Evolutionary conservation across 768 basidiomycete genomes (phyloP), one percentile per base, ranked within the genome.

Genomic region (Gelatoporia subvermispora): DNA sequence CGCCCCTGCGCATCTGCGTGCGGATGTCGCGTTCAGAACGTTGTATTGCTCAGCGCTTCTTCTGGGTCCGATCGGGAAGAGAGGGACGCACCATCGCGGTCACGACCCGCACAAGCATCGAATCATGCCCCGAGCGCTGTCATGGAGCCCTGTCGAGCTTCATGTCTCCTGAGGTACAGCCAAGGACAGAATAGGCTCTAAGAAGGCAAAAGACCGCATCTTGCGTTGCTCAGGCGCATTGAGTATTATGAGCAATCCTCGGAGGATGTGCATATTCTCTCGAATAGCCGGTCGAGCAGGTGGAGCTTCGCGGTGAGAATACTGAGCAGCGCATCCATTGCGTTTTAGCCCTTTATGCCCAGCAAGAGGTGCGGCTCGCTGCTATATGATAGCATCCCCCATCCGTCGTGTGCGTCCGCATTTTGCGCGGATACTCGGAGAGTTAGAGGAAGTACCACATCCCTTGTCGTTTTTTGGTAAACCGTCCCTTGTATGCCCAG

Each of bases 71-170:
- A 31, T 7, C 28, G 28, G 28, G 28, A 13, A 13, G 13, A 31
- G 13, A 13, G 7, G 13, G 28, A 31, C 28, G 28, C 13, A 54
- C 54, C 42, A 50, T 23, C 9, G 35, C 35, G 3, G 45, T 48
- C 7, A 49, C 48, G 2, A 48, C 21, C 3, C 28, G 41, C 13
- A 54, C 51, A 1, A 59, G 48, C 0, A 52, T 48, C 15, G 57
- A 47, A 8, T 24, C 57, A 21, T 54, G 55, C 9, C 57, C 57
- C 2, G 15, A 45, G 1, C 54, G 50, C 13, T 53, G 54, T 15
- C n/a, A 20, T 24, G 41, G 49, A 1, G 51, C 52, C 20, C 23
- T 42, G 23, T 48, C 48, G 9, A 24, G 39, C n/a, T 52, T 34
- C 10, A 40, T 31, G 38, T 43, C 23, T 37, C 57, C 55, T 58